These are phyloP conservation scores for Henckelia pumila DNA, from an alignment of 257 asterid genomes.

Conservation along the genomic window DNA sequence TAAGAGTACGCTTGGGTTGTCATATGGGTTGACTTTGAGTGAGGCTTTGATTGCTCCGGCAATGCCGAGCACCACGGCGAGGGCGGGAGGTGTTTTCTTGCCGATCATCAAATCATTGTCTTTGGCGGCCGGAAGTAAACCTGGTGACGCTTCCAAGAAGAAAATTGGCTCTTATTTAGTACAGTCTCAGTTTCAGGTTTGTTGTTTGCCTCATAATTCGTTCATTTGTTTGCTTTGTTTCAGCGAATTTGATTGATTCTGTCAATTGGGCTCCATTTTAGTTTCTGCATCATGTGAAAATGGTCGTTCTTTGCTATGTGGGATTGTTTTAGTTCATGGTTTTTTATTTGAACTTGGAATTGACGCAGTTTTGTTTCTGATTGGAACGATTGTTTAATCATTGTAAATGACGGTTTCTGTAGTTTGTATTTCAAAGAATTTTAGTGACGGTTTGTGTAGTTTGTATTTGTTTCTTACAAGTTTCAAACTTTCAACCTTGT, in stretches of 20 bases:
- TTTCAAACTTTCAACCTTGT: background rate
- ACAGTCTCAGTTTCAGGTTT: slow-evolving; percentile 90
- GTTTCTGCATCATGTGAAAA: background rate
- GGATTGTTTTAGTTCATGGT: background rate
- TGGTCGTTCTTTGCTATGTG: background rate
- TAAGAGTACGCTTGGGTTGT: slow-evolving; percentile 86
- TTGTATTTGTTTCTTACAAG: too few relatives aligned
- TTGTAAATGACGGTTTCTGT: background rate
- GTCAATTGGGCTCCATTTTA: background rate
- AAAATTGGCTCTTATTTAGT: slow-evolving; percentile 82
- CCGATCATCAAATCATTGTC: slow-evolving; percentile 87
- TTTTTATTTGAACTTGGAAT: background rate
- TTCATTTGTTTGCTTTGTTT: background rate
- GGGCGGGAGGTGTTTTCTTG: slow-evolving; percentile 94
- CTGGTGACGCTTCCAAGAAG: slow-evolving; percentile 68
- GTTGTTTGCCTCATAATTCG: slow-evolving; percentile 7
- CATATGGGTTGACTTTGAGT: slow-evolving; percentile 81
- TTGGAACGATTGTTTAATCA: background rate
- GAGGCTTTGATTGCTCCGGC: slow-evolving; percentile 97
- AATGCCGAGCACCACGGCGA: slow-evolving; percentile 97
- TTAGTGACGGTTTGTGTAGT: background rate
- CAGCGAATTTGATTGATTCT: background rate
- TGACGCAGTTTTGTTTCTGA: background rate
- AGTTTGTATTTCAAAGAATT: too few relatives aligned
- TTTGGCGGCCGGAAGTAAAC: slow-evolving; percentile 78